phyloP scores from a whole-genome alignment of 805 yeast species.

The Saccharomycopsis sp. region DNA sequence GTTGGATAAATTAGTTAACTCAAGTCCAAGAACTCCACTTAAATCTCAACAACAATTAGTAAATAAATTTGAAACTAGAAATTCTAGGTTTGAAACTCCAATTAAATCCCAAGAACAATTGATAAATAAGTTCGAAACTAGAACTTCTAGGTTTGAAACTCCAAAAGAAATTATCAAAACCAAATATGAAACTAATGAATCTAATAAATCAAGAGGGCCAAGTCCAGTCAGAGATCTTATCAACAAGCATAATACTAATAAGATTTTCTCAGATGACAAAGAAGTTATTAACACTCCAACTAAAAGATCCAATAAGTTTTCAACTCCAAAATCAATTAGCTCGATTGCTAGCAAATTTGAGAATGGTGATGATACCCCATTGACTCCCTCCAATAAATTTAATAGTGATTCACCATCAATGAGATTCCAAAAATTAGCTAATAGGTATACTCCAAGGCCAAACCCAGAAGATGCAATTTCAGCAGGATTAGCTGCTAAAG shows the following conservation, averaged over 20 bases:
- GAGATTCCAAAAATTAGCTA: not conserved
- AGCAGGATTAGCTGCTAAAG: slow-evolving; percentile 17
- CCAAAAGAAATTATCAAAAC: no score
- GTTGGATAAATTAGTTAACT: not conserved
- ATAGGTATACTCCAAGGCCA: slow-evolving; percentile 16
- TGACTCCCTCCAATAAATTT: not conserved
- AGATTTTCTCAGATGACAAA: not conserved
- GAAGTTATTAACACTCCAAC: not conserved
- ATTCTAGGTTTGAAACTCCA: no score
- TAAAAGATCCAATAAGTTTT: not conserved
- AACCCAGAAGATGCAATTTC: slow-evolving; percentile 16
- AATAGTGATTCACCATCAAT: not conserved
- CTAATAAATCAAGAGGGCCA: slow-evolving; percentile 7
- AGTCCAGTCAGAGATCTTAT: slow-evolving; percentile 14
- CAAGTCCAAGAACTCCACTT: no score
- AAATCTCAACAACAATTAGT: no score
- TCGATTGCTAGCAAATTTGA: slow-evolving; percentile 5
- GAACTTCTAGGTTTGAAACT: not conserved
- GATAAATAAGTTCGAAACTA: not conserved
- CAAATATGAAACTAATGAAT: no score
- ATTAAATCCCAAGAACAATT: slow-evolving; percentile 1
- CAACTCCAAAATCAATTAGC: slow-evolving; percentile 2
- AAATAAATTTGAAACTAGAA: no score
- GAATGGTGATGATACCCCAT: not conserved
- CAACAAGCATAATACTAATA: slow-evolving; percentile 5